Evolutionary conservation across 345 rosid genomes (phyloP).

Genomic region (Brassica nigra): DNA sequence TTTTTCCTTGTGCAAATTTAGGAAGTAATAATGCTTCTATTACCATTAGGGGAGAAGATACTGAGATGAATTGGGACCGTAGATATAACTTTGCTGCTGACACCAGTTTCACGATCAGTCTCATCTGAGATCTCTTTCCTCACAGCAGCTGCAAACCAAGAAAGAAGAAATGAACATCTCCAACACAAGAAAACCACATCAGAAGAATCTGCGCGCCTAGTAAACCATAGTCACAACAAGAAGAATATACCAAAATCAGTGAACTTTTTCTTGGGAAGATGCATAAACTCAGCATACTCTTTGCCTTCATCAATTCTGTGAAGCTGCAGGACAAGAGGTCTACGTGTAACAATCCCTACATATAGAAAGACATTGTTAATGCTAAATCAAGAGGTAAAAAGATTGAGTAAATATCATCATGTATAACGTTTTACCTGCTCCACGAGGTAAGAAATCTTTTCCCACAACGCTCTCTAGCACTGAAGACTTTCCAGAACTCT

Average conservation of each 20-base stretch:
- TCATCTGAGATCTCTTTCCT: slow-evolving; percentile 90
- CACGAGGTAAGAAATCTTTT: slow-evolving; percentile 96
- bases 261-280: slow-evolving; percentile 82
- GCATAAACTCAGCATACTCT: slow-evolving; percentile 98
- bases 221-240: neutral
- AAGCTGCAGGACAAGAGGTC: slow-evolving; percentile 96
- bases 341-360: slow-evolving; percentile 95
- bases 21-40: slow-evolving; percentile 28
- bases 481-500: slow-evolving; percentile 99
- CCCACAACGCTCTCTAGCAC: slow-evolving; percentile 94
- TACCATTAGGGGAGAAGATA: slow-evolving; percentile 91
- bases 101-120: slow-evolving; percentile 96
- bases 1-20: neutral
- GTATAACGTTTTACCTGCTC: slow-evolving; percentile 58
- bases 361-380: neutral
- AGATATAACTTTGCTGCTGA: slow-evolving; percentile 73
- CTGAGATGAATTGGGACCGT: slow-evolving; percentile 94
- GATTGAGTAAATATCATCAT: slow-evolving; percentile 3
- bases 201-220: neutral
- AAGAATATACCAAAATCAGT: slow-evolving; percentile 72
- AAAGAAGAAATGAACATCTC: slow-evolving; percentile 12
- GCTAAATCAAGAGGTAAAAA: neutral
- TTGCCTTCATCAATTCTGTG: slow-evolving; percentile 85
- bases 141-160: slow-evolving; percentile 68
- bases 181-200: slow-evolving; percentile 16